phyloP scores from a whole-genome alignment of 768 basidiomycete species.

The Ephemerocybe angulata region DNA sequence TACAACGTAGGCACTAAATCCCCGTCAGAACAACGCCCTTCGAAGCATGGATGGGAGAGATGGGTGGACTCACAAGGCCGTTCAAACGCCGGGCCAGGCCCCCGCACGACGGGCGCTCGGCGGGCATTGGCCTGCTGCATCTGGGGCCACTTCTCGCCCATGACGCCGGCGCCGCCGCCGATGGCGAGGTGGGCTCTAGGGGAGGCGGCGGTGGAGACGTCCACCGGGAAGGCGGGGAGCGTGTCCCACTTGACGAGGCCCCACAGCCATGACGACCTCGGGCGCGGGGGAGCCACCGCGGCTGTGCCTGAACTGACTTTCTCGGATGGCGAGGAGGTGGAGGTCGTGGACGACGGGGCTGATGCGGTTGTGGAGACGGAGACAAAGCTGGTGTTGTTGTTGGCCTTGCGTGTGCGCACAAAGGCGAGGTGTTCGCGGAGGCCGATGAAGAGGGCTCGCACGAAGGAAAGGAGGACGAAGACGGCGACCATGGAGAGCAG shows the following conservation, averaged over 20 bases:
- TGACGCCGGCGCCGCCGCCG: background rate
- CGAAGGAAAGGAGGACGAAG: slow-evolving; percentile 24
- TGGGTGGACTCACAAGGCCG: slow-evolving; percentile 27
- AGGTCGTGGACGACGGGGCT: slow-evolving; percentile 21
- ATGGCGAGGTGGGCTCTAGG: background rate
- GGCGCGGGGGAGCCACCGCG: background rate
- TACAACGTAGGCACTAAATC: slow-evolving; percentile 29
- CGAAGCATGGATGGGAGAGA: background rate
- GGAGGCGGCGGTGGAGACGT: slow-evolving; percentile 5
- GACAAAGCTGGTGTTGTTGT: no score
- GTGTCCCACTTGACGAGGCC: slow-evolving; percentile 30
- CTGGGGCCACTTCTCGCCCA: slow-evolving; percentile 11
- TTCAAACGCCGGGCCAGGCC: slow-evolving; percentile 31
- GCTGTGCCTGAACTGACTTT: slow-evolving; percentile 16
- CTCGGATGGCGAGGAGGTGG: slow-evolving; percentile 20
- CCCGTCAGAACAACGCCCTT: slow-evolving; percentile 4
- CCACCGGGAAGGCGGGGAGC: slow-evolving; percentile 21
- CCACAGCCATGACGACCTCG: slow-evolving; percentile 22
- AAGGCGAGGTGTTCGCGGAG: slow-evolving; percentile 14
- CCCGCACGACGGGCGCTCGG: slow-evolving; percentile 16
- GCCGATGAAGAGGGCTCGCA: slow-evolving; percentile 18
- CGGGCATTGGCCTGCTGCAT: slow-evolving; percentile 13
- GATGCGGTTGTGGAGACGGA: no score
- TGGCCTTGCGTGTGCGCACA: slow-evolving; percentile 8
- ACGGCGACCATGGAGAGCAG: slow-evolving; percentile 23